Conservation (phyloP, 2,329 filamentous ascomycete genomes). For the Mollisia scopiformis region DNA sequence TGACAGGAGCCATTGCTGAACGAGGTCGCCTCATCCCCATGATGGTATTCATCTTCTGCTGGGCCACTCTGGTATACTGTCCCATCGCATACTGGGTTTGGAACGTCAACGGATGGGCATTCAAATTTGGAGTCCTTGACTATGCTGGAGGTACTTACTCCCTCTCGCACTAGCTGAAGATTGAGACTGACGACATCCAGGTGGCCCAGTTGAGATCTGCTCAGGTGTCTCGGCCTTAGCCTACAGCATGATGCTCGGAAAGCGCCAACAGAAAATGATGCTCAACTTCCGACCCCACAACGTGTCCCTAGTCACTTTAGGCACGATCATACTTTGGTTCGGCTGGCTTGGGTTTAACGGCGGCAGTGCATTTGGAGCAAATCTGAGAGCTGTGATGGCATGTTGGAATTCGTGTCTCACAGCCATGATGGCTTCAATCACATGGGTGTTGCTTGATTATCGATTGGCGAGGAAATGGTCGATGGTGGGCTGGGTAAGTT, state of each 20-base stretch:
- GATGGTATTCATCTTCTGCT: conserved; percentile 95
- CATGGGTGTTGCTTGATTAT: conserved; percentile 96
- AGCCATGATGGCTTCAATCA: conserved; percentile 87
- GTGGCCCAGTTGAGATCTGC: conserved; percentile 94
- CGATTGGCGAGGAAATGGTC: conserved; percentile 57
- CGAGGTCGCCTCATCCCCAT: conserved; percentile 89
- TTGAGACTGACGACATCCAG: not conserved
- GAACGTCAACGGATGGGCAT: conserved; percentile 94
- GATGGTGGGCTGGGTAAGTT: conserved; percentile 65
- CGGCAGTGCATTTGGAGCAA: conserved; percentile 90
- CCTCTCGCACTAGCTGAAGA: too few species aligned
- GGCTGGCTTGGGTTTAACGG: conserved; percentile 99
- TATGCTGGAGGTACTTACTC: conserved; percentile 96
- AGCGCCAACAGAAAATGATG: conserved; percentile 99
- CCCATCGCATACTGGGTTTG: conserved; percentile 96
- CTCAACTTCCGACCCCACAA: conserved; percentile 99
- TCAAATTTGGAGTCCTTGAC: conserved; percentile 88
- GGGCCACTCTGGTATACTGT: conserved; percentile 97
- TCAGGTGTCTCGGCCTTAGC: conserved; percentile 92
- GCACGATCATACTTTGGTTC: conserved; percentile 96
- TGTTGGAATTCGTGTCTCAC: conserved; percentile 90
- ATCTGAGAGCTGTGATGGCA: conserved; percentile 91
- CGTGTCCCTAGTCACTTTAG: conserved; percentile 94
- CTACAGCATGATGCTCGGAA: conserved; percentile 93
- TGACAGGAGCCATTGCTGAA: conserved; percentile 91